Evolutionary conservation across 2,329 filamentous ascomycete species (phyloP).

Genomic region (Fusarium beomiforme): DNA sequence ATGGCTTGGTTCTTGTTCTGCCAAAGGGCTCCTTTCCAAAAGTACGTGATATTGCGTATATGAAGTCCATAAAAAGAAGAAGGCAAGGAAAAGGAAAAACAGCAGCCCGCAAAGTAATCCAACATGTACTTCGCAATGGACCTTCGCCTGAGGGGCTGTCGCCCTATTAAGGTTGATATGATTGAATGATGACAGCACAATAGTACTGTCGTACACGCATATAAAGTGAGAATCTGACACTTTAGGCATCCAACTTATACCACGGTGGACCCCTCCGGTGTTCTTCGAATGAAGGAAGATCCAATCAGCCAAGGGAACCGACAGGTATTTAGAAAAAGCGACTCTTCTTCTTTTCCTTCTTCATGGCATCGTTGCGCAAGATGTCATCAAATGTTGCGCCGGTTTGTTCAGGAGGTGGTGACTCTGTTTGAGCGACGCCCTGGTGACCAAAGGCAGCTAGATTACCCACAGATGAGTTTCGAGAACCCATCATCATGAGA

Average conservation of each 20-base stretch:
- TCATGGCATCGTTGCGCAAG: conserved; percentile 48
- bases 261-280: conserved; percentile 2
- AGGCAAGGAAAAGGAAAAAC: conserved; percentile 5
- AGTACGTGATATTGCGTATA: conserved; percentile 27
- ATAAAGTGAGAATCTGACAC: background rate
- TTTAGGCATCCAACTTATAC: background rate
- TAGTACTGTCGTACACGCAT: conserved; percentile 3
- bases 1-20: conserved; percentile 21
- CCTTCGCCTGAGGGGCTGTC: conserved; percentile 1
- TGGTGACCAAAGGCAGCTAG: conserved; percentile 42
- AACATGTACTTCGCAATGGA: conserved; percentile 18
- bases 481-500: conserved; percentile 46
- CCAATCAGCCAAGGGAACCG: background rate
- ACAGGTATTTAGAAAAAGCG: conserved; percentile 50
- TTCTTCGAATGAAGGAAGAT: conserved; percentile 9
- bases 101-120: conserved; percentile 11
- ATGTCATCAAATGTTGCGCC: conserved; percentile 62
- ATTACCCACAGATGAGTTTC: conserved; percentile 51
- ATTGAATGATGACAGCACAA: conserved; percentile 9
- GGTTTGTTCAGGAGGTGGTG: conserved; percentile 38
- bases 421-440: conserved; percentile 28
- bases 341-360: conserved; percentile 54
- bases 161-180: conserved; percentile 6
- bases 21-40: conserved; percentile 27
- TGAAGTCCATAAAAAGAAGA: conserved; percentile 2